Evolutionary conservation across 1,284 basidiomycete genomes (phyloP), one percentile per base, ranked within the genome.

Genomic region (Schizophyllum commune): DNA sequence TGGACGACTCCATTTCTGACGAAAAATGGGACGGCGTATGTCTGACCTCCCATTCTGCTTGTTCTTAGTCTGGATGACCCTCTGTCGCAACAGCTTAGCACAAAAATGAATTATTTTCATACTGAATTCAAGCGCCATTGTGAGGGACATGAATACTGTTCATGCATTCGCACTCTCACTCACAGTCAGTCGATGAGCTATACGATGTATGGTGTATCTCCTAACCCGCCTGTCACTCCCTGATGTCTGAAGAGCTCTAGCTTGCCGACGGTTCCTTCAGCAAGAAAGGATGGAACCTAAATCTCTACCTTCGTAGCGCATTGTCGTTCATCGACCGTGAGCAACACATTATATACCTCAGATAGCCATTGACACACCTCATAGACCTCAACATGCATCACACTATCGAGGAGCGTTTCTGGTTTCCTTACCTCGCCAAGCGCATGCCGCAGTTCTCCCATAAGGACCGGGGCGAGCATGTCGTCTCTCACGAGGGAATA

Each of bases 311-410:
- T 7, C 68, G 77, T 27, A 74, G 74, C 55, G 78, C 79, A 0
- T 69, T 72, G 56, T 68, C 74, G 17, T 73, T 86, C 52, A 77
- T 76, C 47, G 69, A 74, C 34, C 80, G 79, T 81, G 63, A 52
- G 75, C 69, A 9, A 13, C 3, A 13, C 33, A 27, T n/a, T 22
- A 19, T n/a, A n/a, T n/a, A 61, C 58, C 47, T 32, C 52, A 32
- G 55, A 20, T 58, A 55, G 33, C 47, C 47, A n/a, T 51, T 20
- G 21, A 32, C 20, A 39, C 27, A 9, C 22, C 5, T 27, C 56
- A 32, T 60, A 82, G 80, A 86, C 64, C 73, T 90, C 51, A 85
- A 82, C 11, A 77, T 81, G 70, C 88, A 91, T 68, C 88, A 91
- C 70, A 81, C 80, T 4, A 85, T 86, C 65, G 86, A 84, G 67